Percentiles rank a stretch among this genome's conserved stretches.
These are phyloP conservation scores for Hippophae rhamnoides DNA, from an alignment of 306 rosid species.

Conservation along the genomic window DNA sequence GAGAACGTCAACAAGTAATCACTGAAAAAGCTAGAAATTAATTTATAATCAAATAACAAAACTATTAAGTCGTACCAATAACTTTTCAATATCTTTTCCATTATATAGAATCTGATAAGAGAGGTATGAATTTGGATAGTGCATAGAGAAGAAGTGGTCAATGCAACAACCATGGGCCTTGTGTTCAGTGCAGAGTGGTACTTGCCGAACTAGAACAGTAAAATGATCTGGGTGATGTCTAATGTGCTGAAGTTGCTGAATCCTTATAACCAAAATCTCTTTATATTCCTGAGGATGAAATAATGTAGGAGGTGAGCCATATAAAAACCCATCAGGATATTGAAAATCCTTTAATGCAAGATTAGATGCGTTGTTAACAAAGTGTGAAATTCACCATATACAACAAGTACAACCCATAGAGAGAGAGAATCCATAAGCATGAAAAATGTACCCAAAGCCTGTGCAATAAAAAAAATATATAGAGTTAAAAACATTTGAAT, in stretches of 20 bases:
- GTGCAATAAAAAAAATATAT: slow-evolving; percentile 22
- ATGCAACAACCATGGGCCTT: slow-evolving; percentile 49
- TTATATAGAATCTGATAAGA: slow-evolving; percentile 55
- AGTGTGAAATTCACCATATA: slow-evolving; percentile 50
- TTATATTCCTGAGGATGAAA: slow-evolving; percentile 59
- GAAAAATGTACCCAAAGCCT: slow-evolving; percentile 94
- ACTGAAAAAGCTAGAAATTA: neutral
- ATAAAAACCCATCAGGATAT: slow-evolving; percentile 15
- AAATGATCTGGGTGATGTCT: slow-evolving; percentile 70
- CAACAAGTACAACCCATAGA: slow-evolving; percentile 65
- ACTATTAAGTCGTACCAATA: slow-evolving; percentile 40
- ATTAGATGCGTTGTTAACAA: neutral
- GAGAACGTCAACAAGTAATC: neutral
- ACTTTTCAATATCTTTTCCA: slow-evolving; percentile 44
- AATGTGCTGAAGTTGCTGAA: slow-evolving; percentile 43
- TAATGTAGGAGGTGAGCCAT: slow-evolving; percentile 18
- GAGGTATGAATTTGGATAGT: slow-evolving; percentile 51
- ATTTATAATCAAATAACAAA: neutral
- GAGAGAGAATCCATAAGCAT: slow-evolving; percentile 70
- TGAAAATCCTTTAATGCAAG: slow-evolving; percentile 6
- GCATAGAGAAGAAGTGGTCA: slow-evolving; percentile 67
- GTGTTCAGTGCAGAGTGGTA: slow-evolving; percentile 71
- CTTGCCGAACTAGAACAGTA: slow-evolving; percentile 63
- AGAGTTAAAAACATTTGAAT: slow-evolving; percentile 14
- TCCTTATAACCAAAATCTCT: slow-evolving; percentile 55